Base-by-base conservation (phyloP, 1,139 yeast species). In the Debaryomyces sp. region DNA sequence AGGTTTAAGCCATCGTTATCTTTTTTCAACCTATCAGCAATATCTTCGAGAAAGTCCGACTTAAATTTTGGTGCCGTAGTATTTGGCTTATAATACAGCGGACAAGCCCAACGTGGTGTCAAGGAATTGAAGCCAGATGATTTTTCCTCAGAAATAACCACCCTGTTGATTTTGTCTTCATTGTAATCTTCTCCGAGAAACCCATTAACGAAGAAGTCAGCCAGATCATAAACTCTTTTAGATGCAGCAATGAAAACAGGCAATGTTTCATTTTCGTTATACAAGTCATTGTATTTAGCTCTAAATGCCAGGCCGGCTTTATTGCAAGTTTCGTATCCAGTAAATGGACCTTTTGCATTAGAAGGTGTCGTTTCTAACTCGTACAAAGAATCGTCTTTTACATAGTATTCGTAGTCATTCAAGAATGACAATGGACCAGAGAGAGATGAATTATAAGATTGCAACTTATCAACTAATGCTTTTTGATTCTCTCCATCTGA, bases 1-100 rank as follows among this genome's bases (percentile, higher is more conserved):
- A 73, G 53, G 37, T 67, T 61, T 40, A 68, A 59, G 3, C 75
- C 81, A 0, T 81, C 78, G 44, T 81, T 68, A 29, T 67, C 66
- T 45, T 61, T 62, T 45, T 65, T 68, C 44, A 78, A 60, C 38
- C 85, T 66, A n/a, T 61, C 59, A 4, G 72, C 64, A 10, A 82
- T 80, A 37, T 62, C 66, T 6, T 59, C 59, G 26, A 75, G 63
- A 54, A 75, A 80, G 9, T 51, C 58, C 3, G 52, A 53, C 23
- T 65, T 62, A 50, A 59, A 67, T 18, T 45, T 50, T 4, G 46
- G 45, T 33, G 57, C 49, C 6, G 50, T 50, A n/a, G 48, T 50
- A 45, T 60, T 52, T 43, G 17, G 45, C 26, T 54, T 47, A 36
- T 48, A 59, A 10, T 58, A 54, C 30, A n/a, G 30, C 8, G 56